A percentile compares a stretch with the other conserved stretches of the same genome.
These are phyloP conservation scores for Chalciporus pseudorubinellus DNA, from an alignment of 768 basidiomycete species.

Conservation along the genomic window DNA sequence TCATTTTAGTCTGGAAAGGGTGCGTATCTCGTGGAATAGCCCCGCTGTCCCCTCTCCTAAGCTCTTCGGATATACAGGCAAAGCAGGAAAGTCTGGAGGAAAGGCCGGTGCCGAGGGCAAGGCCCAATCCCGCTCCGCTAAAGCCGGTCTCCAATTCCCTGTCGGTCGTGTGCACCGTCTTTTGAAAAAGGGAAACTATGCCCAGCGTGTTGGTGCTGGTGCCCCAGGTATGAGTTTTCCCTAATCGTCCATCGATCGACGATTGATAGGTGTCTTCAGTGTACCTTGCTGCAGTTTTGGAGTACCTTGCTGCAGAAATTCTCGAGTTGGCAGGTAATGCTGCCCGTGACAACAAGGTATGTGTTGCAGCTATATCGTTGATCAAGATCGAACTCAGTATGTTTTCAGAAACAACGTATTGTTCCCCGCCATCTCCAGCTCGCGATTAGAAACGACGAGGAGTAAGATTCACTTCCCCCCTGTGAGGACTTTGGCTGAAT, in stretches of 20 bases:
- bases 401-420: constrained; percentile 78
- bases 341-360: constrained; percentile 40
- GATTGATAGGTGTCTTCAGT: constrained; percentile 40
- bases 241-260: background rate
- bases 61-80: constrained; percentile 33
- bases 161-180: constrained; percentile 92
- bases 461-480: constrained; percentile 40
- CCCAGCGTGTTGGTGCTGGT: constrained; percentile 85
- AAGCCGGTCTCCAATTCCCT: constrained; percentile 80
- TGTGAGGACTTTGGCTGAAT: background rate
- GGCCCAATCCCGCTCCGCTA: constrained; percentile 67
- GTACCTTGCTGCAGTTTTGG: constrained; percentile 87
- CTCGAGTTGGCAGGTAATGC: constrained; percentile 90
- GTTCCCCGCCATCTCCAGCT: constrained; percentile 91
- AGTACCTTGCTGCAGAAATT: constrained; percentile 91
- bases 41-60: constrained; percentile 3
- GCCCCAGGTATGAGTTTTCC: constrained; percentile 58
- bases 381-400: background rate
- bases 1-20: constrained; percentile 32
- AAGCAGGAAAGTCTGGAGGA: constrained; percentile 50
- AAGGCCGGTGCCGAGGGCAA: constrained; percentile 51
- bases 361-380: background rate
- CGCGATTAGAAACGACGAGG: constrained; percentile 90
- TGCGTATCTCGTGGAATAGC: constrained; percentile 5
- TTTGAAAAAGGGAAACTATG: constrained; percentile 84